These are phyloP conservation scores for Phytophthora brassicae DNA, from an alignment of 352 stramenopile species.

Conservation along the genomic window DNA sequence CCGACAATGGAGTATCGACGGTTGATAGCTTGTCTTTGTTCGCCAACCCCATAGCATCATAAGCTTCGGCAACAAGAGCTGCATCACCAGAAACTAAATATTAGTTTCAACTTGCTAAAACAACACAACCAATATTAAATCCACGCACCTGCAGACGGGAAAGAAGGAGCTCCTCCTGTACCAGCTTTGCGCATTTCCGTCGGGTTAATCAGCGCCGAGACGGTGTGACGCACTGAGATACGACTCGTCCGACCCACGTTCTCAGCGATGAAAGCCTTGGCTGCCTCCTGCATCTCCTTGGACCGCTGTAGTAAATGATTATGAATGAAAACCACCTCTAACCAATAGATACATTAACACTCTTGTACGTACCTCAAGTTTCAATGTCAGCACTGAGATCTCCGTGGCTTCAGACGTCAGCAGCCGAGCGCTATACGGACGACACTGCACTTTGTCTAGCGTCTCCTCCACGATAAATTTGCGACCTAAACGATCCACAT, in stretches of 20 bases:
- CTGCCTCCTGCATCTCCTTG: slow-evolving; percentile 64
- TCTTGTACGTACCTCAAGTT: slow-evolving; percentile 53
- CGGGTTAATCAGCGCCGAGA: slow-evolving; percentile 49
- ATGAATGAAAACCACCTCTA: slow-evolving; percentile 4
- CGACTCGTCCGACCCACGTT: slow-evolving; percentile 58
- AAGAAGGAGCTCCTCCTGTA: slow-evolving; percentile 23
- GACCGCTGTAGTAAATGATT: slow-evolving; percentile 37
- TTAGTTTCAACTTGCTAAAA: neutral
- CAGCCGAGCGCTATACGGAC: slow-evolving; percentile 75
- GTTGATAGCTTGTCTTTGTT: slow-evolving; percentile 40
- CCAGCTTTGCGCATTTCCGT: slow-evolving; percentile 22
- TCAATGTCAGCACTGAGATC: slow-evolving; percentile 79
- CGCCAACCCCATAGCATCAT: slow-evolving; percentile 65
- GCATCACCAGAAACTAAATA: slow-evolving; percentile 1
- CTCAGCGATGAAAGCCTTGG: slow-evolving; percentile 55
- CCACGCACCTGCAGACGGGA: slow-evolving; percentile 51
- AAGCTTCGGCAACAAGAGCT: slow-evolving; percentile 71
- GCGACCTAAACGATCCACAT: slow-evolving; percentile 76
- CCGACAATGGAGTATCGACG: slow-evolving; percentile 30
- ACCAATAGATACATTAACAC: neutral
- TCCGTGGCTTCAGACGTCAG: slow-evolving; percentile 70
- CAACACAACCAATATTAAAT: neutral
- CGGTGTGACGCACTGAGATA: slow-evolving; percentile 61
- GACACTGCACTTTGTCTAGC: slow-evolving; percentile 73
- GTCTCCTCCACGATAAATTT: slow-evolving; percentile 88